Conservation (phyloP, 2,329 filamentous ascomycete genomes). For the Coleophoma eucalyptorum region DNA sequence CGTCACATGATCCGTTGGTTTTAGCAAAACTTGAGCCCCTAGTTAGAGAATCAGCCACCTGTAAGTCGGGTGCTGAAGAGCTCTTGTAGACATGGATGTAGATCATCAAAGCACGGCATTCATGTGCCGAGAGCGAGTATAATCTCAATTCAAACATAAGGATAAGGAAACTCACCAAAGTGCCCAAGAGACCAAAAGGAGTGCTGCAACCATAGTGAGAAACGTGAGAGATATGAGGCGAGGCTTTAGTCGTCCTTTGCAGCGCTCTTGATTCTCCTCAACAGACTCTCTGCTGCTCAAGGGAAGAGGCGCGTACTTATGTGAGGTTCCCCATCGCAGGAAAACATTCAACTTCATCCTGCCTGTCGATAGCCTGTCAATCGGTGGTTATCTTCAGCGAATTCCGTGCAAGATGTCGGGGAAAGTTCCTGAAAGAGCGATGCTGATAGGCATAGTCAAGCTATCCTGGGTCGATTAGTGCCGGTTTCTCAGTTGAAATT, state of each 20-base stretch:
- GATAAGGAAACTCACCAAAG: background rate
- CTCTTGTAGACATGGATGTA: background rate
- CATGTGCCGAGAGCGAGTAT: no score
- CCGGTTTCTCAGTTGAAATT: no score
- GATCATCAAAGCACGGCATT: no score
- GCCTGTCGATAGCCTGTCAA: background rate
- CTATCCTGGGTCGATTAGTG: no score
- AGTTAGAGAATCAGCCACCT: background rate
- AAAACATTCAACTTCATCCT: background rate
- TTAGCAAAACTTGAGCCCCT: constrained; percentile 9
- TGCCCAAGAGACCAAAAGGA: background rate
- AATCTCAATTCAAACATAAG: no score
- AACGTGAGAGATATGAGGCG: no score
- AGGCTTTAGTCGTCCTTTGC: background rate
- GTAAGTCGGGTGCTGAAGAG: background rate
- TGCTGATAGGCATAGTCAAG: no score
- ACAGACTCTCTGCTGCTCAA: background rate
- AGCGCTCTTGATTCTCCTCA: background rate
- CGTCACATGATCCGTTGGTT: constrained; percentile 17
- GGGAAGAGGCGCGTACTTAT: background rate
- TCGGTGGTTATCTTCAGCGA: background rate
- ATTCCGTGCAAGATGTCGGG: no score
- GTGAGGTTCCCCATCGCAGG: background rate
- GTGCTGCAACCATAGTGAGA: background rate
- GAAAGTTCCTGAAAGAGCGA: background rate